Evolutionary conservation across 371 early-diverging fungal genomes (phyloP), one percentile per base, ranked within the genome.

Genomic region (Mucor circinelloides): DNA sequence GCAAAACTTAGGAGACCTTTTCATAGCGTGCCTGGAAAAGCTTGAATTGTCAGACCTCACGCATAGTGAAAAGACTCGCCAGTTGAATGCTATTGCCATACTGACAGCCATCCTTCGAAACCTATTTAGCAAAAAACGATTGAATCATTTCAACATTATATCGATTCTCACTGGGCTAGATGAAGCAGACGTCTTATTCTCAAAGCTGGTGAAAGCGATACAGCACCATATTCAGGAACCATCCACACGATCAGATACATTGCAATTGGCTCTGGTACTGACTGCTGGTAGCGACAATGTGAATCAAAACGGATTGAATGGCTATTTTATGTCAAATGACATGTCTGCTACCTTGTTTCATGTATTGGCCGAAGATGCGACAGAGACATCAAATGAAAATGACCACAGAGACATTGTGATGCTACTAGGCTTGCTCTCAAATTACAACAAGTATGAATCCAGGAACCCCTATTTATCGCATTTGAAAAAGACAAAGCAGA

Each of bases 251-350:
- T 61, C 77, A 15, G 27, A 42, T 2, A 81, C 82, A 1, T 62
- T 87, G 28, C 62, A 70, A 48, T 69, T 87, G 17, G 79, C 85
- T 2, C 64, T 84, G 6, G 77, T 76, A 15, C 57, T 87, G n/a
- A 74, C 74, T 9, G 77, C 82, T 31, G 87, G 87, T n/a, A 84
- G 83, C 44, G 83, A 87, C 38, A 85, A 87, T 65, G 81, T 87
- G 21, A 87, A 85, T 66, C 83, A 87, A 66, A 87, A 85, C 67
- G 83, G 77, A 36, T 56, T 87, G 67, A 87, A 87, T 64, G 81
- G 83, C 68, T 82, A 87, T 59, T 84, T 87, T 38, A 85, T 87
- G 80, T 77, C 82, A 28, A 78, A 78, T 58, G 76, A 83, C 38
- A 63, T 87, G 1, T 81, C 80, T 9, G 25, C 63, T 3, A 73